phyloP scores from a whole-genome alignment of 2,329 filamentous ascomycete genomes.

The Paecilomyces variotii region DNA sequence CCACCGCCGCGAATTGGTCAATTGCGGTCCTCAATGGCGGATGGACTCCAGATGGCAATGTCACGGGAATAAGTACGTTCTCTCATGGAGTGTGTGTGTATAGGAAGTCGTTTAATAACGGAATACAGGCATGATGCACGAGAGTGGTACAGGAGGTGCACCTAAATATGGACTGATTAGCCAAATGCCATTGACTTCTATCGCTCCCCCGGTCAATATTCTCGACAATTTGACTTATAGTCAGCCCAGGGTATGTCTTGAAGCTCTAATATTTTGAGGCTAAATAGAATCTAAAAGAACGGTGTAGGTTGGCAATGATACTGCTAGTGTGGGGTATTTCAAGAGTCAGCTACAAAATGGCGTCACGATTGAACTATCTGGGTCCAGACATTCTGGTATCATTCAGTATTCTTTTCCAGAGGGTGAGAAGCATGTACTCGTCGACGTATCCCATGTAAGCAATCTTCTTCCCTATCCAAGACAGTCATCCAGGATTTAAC shows the following conservation, averaged over 20 bases:
- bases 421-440: constrained; percentile 50
- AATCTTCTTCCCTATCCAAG: background rate
- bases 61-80: constrained; percentile 39
- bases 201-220: constrained; percentile 32
- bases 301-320: constrained; percentile 37
- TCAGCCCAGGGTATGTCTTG: constrained; percentile 49
- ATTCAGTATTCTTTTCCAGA: constrained; percentile 56
- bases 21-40: constrained; percentile 35
- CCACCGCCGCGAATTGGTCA: constrained; percentile 25
- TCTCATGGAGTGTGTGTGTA: background rate
- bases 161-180: constrained; percentile 32
- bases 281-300: background rate
- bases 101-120: background rate
- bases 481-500: constrained; percentile 1
- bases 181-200: constrained; percentile 29
- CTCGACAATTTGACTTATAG: constrained; percentile 33
- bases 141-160: constrained; percentile 40
- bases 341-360: constrained; percentile 50
- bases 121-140: constrained; percentile 35
- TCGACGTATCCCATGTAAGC: constrained; percentile 46
- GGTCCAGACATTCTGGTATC: constrained; percentile 54
- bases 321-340: constrained; percentile 57
- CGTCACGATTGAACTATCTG: constrained; percentile 57
- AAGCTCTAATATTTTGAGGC: background rate
- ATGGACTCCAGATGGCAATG: constrained; percentile 41